Base-by-base conservation (phyloP, 2,329 filamentous ascomycete genomes). In the Trichoderma harzianum region DNA sequence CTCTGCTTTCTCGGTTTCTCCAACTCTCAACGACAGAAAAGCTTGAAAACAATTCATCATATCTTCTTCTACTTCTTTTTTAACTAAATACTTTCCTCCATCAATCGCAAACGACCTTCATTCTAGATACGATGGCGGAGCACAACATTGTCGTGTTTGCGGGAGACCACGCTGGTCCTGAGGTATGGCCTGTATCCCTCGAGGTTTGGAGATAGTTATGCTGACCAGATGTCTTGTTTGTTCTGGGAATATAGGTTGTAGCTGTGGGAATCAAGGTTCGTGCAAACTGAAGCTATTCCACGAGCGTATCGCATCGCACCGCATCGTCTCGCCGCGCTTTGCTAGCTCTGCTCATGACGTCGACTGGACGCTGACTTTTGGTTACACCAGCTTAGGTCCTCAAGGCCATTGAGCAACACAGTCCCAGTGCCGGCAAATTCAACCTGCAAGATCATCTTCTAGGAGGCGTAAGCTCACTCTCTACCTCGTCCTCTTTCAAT, bases 361-460 rank as follows among this genome's bases (percentile, higher is more conserved):
- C 39, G 39, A 43, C 39, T 43, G 16, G 39, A 43, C 39, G 7
- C 39, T 43, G 39, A 43, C 18, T 43, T 63, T 16, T 24, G 21
- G 21, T 16, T 43, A 71, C 62, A 67, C 72, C 66, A 3, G 21
- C 24, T 21, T 39, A 97, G 93, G 85, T 96, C 76, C 88, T 98
- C 79, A 92, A 91, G 80, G 87, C 92, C 5, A 85, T 98, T 72
- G 92, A 97, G 84, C 88, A 91, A 77, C 84, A 86, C 76, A 91
- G 89, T 79, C 87, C 91, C 71, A 88, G 90, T 75, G 87, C 92
- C 69, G 86, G 84, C 80, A 91, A 91, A 78, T 97, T 98, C 85
- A 94, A 96, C 81, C 92, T 98, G 78, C 89, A 97, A 80, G 90
- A 97, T 71, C 94, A 98, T 80, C 87, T 97, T 71, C 89, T 99